phyloP scores from a whole-genome alignment of 768 basidiomycete species.

The Grammothele lineata region DNA sequence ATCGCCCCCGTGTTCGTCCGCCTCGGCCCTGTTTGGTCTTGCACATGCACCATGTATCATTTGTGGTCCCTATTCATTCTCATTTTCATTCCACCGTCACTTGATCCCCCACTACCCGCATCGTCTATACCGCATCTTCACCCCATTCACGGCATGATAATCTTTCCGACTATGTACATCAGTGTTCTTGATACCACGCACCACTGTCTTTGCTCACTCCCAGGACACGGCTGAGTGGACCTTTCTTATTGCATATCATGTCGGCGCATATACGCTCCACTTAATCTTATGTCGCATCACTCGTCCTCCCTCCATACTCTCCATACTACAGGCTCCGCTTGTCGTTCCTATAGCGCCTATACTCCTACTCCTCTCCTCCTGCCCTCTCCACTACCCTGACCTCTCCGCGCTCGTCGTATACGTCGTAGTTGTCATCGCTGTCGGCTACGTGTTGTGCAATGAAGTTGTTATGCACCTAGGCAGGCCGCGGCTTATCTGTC shows the following conservation, averaged over 20 bases:
- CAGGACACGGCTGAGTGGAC: conserved; percentile 14
- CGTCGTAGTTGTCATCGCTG: conserved; percentile 2
- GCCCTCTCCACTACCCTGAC: no score
- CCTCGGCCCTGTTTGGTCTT: background rate
- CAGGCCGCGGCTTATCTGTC: background rate
- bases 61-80: background rate
- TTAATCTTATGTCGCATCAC: conserved; percentile 9
- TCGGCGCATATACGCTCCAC: conserved; percentile 10
- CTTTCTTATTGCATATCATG: conserved; percentile 16
- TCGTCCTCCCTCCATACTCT: background rate
- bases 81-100: background rate
- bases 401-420: no score
- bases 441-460: conserved; percentile 9
- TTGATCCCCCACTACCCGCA: background rate
- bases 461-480: conserved; percentile 7
- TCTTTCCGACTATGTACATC: conserved; percentile 10
- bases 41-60: no score
- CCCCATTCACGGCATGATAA: conserved; percentile 17
- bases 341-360: conserved; percentile 6
- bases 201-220: conserved; percentile 13
- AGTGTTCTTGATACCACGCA: conserved; percentile 13
- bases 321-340: background rate
- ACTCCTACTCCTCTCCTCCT: no score
- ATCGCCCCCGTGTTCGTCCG: background rate
- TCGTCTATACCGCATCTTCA: conserved; percentile 3